A percentile compares a stretch with the other conserved stretches of the same genome.
Conservation (phyloP, 768 basidiomycete species). For the Amanita fuliginea region DNA sequence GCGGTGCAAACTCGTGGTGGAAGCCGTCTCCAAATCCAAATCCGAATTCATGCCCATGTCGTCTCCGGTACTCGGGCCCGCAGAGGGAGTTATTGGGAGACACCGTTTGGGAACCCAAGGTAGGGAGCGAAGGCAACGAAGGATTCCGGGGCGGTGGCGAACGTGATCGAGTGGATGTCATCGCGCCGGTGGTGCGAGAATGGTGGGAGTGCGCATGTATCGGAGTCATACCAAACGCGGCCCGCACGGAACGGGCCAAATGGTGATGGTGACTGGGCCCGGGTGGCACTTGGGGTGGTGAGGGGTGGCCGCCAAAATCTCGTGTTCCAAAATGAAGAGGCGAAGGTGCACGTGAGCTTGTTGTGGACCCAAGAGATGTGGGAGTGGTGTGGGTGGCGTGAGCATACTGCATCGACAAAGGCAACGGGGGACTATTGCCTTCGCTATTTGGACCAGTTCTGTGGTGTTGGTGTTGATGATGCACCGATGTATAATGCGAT, state of each 20-base stretch:
- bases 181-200: not conserved
- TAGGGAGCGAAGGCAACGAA: conserved; percentile 20
- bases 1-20: not conserved
- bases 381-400: conserved; percentile 8
- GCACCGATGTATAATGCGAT: not conserved
- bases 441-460: conserved; percentile 55
- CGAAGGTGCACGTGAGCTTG: conserved; percentile 51
- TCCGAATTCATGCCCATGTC: conserved; percentile 8
- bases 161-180: not conserved
- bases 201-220: conserved; percentile 31
- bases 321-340: conserved; percentile 30
- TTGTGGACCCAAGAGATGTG: conserved; percentile 27
- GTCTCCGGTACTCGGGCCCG: conserved; percentile 2
- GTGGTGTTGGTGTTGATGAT: conserved; percentile 28
- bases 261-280: conserved; percentile 32
- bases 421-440: conserved; percentile 47
- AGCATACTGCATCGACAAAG: conserved; percentile 10
- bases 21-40: conserved; percentile 8
- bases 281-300: conserved; percentile 5
- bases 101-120: conserved; percentile 11
- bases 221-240: conserved; percentile 90
- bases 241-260: conserved; percentile 74
- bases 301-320: not conserved
- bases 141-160: conserved; percentile 23
- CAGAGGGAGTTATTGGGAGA: conserved; percentile 11